Evolutionary conservation across 1,139 yeast genomes (phyloP), one percentile per base, ranked within the genome.

Genomic region (Komagataea norvegica): DNA sequence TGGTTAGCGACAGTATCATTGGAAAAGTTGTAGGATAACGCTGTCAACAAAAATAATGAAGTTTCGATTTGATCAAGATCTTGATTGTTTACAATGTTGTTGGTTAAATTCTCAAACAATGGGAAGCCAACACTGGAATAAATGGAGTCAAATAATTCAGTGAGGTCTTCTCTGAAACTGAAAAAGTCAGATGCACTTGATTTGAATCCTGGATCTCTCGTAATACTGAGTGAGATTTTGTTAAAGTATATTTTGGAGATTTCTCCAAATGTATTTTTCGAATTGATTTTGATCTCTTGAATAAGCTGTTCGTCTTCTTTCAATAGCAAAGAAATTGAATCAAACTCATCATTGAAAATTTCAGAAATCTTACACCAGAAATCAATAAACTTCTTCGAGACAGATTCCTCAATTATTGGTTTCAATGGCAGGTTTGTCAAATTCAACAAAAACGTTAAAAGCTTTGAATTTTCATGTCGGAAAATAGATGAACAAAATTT

Each of bases 321-420:
- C 17, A 72, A 48, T 3, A 64, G 33, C 13, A 55, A 54, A 34
- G 57, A 49, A n/a, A 74, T 51, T 1, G 64, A 47, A 15, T 65
- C 81, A n/a, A 60, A 69, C 40, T 76, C 81, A 47, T 74, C 81
- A 15, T 71, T 62, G 41, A 72, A 74, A 2, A 74, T 69, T 44
- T 84, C 93, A 8, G 81, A 77, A 37, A 83, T 67, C 41, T 79
- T 81, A 38, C 75, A 74, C 97, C 97, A 91, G 54, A 88, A 86
- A 37, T 79, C 79, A 5, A 85, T 65, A 48, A 87, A 67, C 40
- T 78, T 80, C 31, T 71, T 75, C 13, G 94, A 81, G 10, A 84
- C 63, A 13, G 62, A 62, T 55, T 89, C 96, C 20, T 86, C 89
- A 0, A 67, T 60, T 1, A 81, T 68, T 0, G 95, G 84, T 5